These are phyloP conservation scores for Cladosporium sp. DNA, from an alignment of 2,329 filamentous ascomycete genomes.

Conservation along the genomic window DNA sequence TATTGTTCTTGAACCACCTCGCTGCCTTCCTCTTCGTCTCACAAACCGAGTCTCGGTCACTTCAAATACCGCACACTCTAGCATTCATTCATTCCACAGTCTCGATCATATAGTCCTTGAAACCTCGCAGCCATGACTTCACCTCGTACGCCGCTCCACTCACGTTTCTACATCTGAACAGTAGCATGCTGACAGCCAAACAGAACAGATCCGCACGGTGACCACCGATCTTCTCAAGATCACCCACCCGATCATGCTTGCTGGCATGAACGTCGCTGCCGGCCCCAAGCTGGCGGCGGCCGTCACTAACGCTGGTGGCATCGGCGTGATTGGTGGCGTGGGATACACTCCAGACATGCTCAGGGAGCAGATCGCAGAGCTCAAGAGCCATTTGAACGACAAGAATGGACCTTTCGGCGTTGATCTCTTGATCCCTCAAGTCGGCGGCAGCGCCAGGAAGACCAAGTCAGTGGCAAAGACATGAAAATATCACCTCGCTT, in stretches of 20 bases:
- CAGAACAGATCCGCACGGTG: conserved; percentile 85
- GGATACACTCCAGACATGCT: conserved; percentile 98
- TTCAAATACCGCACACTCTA: conserved; percentile 5
- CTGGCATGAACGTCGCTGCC: conserved; percentile 98
- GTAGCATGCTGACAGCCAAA: conserved; percentile 23
- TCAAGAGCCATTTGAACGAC: conserved; percentile 82
- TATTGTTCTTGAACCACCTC: too few relatives aligned
- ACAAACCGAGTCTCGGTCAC: conserved; percentile 1
- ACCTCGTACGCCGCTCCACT: conserved; percentile 59
- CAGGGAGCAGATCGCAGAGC: conserved; percentile 86
- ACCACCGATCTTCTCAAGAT: conserved; percentile 97
- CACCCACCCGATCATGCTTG: conserved; percentile 91
- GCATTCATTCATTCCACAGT: background rate
- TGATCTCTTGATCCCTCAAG: conserved; percentile 87
- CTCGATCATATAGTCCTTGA: too few relatives aligned
- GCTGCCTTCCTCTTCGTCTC: background rate
- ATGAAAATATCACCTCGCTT: background rate
- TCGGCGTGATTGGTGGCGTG: conserved; percentile 94
- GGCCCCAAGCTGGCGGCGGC: conserved; percentile 94
- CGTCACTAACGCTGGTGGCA: conserved; percentile 92
- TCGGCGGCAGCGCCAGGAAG: conserved; percentile 90
- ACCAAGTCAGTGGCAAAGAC: conserved; percentile 62
- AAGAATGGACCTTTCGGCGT: conserved; percentile 96
- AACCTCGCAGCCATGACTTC: conserved; percentile 61
- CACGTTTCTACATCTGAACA: conserved; percentile 20